Evolutionary conservation across 768 basidiomycete genomes (phyloP), one percentile per base, ranked within the genome.

Genomic region (Rhodotorula paludigena): DNA sequence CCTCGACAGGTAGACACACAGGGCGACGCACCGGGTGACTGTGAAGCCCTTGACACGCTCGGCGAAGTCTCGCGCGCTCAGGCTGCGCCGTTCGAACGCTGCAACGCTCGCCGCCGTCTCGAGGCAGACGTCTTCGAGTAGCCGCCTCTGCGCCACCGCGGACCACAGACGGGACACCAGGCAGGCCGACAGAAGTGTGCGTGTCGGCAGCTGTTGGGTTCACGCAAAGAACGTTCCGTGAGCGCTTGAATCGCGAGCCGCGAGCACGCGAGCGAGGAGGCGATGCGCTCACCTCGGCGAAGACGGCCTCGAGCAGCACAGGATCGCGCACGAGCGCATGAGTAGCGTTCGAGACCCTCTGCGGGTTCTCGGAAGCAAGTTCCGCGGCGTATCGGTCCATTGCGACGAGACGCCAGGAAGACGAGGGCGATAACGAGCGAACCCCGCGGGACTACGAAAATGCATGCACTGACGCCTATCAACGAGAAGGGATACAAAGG

Each of bases 381-480:
- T 18, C n/a, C 28, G 58, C 33, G 25, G 36, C 47, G 47, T 59
- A 59, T 4, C 11, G 12, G 47, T 59, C 58, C 58, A 59, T 59
- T 15, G 35, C 33, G 45, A 28, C 12, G 48, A 32, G 48, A 28
- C 11, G 30, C 28, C n/a, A 53, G 25, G 7, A 51, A 32, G 14
- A 47, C 44, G 44, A 47, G n/a, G n/a, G n/a, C n/a, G n/a, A n/a
- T n/a, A n/a, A n/a, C 7, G n/a, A 48, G 47, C 41, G 41, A 48
- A 30, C 8, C 14, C n/a, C 47, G 47, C 12, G 28, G 47, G 47
- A 28, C 12, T 12, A 47, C 21, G 45, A n/a, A n/a, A 25, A n/a
- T 16, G 45, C 11, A 5, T 28, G 33, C 20, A 23, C 1, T 18
- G 6, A 9, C 18, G 21, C 1, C 9, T 10, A 33, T 18, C 33